Base-by-base conservation (phyloP, 75 land plant genomes). In the Pinus taeda region DNA sequence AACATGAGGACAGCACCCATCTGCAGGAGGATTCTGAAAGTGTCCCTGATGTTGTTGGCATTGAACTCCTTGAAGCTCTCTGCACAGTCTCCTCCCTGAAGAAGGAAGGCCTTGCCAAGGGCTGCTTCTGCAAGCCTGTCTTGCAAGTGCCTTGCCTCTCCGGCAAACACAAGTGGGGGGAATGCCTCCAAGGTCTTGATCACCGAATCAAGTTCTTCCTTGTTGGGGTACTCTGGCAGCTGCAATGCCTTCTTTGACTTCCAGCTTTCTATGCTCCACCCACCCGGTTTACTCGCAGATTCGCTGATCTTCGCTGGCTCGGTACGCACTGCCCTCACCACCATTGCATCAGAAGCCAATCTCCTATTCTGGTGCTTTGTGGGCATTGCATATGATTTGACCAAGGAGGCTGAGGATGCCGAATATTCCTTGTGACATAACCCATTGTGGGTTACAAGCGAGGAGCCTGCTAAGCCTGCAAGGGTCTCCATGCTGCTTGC, bases 1-100 rank as follows among this genome's bases (percentile, higher is more conserved):
- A 88, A 88, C 81, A 81, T 85, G 73, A 88, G 87, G 29, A 88
- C 90, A 78, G 64, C 90, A 20, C 81, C 80, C 90, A 88, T 88
- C 81, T 88, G 85, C 69, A 88, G 85, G 55, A 88, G 77, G 26
- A 88, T 73, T 15, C 85, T 49, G 81, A 88, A 88, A 66, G 88
- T 88, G 64, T 88, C 87, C 65, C 85, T 58, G 73, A 88, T 83
- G 69, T 88, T 85, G 77, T 82, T 80, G 71, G 88, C 90, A 71
- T 78, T 80, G 57, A 88, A 85, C 59, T 88, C 88, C 81, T 85
- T 83, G 81, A 85, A 85, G 74, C 90, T 83, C 81, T 87, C 86
- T 37, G 85, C 88, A 73, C 88, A 85, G 72, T 88, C 88, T 0
- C 88, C 90, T 0, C 88, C 90, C 76, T 88, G 90, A 37, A 88